Evolutionary conservation across 176 grass and related monocot species (phyloP), one percentile per base, ranked within the genome.

Genomic region (Eragrostis curvula): DNA sequence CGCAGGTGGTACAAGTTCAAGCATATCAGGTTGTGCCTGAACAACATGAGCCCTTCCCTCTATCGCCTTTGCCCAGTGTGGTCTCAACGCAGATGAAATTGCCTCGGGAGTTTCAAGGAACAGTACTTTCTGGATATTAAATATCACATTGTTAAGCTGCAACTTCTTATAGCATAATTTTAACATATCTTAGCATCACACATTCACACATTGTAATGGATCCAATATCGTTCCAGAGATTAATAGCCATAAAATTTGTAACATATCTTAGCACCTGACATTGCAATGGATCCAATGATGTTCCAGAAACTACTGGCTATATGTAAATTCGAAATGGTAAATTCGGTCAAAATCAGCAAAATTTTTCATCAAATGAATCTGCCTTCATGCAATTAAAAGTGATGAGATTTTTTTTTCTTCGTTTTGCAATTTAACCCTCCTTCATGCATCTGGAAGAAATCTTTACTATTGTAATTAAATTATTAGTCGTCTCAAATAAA

Each of bases 1-100:
- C 80, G 83, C 78, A 80, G 85, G 81, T 60, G 93, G 96, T 36
- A 99, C 96, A 80, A 99, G 78, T 86, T 99, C 96, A 66, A 99
- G 96, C 96, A 96, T 99, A 82, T 99, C 87, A 77, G 91, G 93
- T 63, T 88, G 80, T 66, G 87, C 93, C 70, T 99, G 93, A 78
- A 96, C 85, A 75, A 99, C 89, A 49, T 81, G 44, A 16, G 96
- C 96, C 78, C 87, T 86, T 39, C 83, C 87, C 29, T 85, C 73
- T 57, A 80, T 84, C 11, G 83, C 96, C 74, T 96, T 86, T 85
- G 78, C 81, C 96, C 96, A 99, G 84, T 90, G 83, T 50, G 96
- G 96, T 75, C 96, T 85, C 87, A 99, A 47, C 28, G 82, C 73
- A 29, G 92, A 88, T 59, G 91, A 81, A 66, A 99, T 76, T 49